Base-by-base conservation (phyloP, 495 filamentous ascomycete species). In the Pyronema omphalodes region DNA sequence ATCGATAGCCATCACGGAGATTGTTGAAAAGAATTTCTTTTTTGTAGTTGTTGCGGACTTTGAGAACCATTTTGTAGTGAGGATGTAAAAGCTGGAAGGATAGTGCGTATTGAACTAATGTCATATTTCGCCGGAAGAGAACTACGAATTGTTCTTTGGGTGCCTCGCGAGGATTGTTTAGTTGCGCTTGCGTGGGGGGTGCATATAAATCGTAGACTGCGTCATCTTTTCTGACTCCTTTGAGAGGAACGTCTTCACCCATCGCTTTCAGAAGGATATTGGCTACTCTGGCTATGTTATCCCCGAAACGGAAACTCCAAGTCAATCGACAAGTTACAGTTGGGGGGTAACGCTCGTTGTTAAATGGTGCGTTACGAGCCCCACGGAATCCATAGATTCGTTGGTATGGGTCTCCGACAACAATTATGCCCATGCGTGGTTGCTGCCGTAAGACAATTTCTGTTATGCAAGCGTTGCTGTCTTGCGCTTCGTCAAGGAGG, bases 401-500 rank as follows among this genome's bases (percentile, higher is more conserved):
- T 51, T 63, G 60, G 43, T 63, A 63, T 3, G 60, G 59, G 39
- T 61, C 58, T 11, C 60, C 60, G 9, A 61, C 56, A 7, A 63
- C 34, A 6, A 63, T 54, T n/a, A 63, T 11, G 5, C n/a, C 23
- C 8, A 5, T 11, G 43, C 51, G 51, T 7, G 29, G 43, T 7
- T 55, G 55, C 18, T 60, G 54, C 1, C 55, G 58, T 19, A 63
- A 50, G 37, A 63, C 53, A 7, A 63, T 37, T 6, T 36, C 43
- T 14, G 55, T 37, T 48, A 63, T 58, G 19, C 55, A 47, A 9
- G 55, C 52, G 37, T 18, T 60, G 12, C 55, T 57, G 44, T 62
- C 58, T 57, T 62, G 60, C 29, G 60, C 60, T 52, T 60, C 58
- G 11, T 62, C 60, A 37, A 60, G 58, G 49, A 62, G 51, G 37